A percentile compares a stretch with the other conserved stretches of the same genome.
These are phyloP conservation scores for Panicum virgatum DNA, from an alignment of 202 grass and related monocot species.

Conservation along the genomic window DNA sequence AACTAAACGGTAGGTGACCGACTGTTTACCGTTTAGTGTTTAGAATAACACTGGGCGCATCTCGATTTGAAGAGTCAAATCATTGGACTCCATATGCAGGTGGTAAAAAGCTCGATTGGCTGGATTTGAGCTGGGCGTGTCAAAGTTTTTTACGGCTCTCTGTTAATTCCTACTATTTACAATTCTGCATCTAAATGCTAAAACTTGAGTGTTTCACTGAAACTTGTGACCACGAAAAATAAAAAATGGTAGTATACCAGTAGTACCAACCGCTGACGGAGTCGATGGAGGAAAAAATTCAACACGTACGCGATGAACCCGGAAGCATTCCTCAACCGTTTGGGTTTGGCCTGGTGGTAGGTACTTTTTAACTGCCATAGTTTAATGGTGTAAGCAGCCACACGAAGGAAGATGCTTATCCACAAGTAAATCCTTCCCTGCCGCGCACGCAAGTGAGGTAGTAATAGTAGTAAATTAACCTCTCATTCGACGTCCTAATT, in stretches of 20 bases:
- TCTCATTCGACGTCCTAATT: neutral
- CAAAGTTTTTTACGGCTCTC: conserved; percentile 23
- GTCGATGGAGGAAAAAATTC: neutral
- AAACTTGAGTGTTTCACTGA: neutral
- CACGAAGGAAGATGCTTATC: conserved; percentile 28
- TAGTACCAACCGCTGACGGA: neutral
- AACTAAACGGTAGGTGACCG: too few species aligned
- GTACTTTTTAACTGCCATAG: neutral
- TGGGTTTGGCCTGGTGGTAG: too few species aligned
- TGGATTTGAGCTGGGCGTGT: neutral
- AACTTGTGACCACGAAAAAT: neutral
- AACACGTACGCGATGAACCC: neutral
- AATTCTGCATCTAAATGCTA: conserved; percentile 8
- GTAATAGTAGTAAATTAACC: neutral
- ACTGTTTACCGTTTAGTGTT: too few species aligned
- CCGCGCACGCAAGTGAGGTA: neutral
- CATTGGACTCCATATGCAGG: neutral
- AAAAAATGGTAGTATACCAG: neutral
- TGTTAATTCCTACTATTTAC: neutral
- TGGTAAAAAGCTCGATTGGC: neutral
- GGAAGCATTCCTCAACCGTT: neutral
- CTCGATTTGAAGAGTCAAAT: conserved; percentile 20
- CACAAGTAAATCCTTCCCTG: conserved; percentile 12
- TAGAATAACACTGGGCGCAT: too few species aligned
- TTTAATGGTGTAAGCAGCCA: neutral